Percentiles rank a stretch among this genome's conserved stretches.
Conservation (phyloP, 345 rosid species). For the Populus deltoides region DNA sequence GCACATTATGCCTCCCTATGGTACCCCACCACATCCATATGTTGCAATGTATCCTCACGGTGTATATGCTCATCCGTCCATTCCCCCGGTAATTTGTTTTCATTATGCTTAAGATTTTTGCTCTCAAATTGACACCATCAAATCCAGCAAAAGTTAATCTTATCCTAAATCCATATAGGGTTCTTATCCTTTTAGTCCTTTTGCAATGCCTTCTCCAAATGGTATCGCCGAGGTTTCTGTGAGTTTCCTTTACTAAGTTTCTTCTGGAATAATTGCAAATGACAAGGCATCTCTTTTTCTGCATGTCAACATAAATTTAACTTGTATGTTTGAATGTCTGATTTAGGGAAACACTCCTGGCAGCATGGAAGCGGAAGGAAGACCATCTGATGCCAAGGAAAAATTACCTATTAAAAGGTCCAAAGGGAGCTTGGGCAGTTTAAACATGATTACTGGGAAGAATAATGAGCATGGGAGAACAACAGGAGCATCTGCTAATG, state of each 20-base stretch:
- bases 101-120: neutral
- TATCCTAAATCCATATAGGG: slow-evolving; percentile 50
- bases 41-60: slow-evolving; percentile 99
- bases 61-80: slow-evolving; percentile 92
- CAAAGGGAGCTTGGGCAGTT: slow-evolving; percentile 94
- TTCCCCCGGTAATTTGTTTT: slow-evolving; percentile 69
- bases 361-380: slow-evolving; percentile 65
- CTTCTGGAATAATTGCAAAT: slow-evolving; percentile 12
- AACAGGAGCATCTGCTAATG: slow-evolving; percentile 74
- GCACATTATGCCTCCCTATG: slow-evolving; percentile 99
- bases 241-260: slow-evolving; percentile 35
- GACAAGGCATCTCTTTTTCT: neutral
- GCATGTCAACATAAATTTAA: slow-evolving; percentile 12
- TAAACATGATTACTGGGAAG: slow-evolving; percentile 89
- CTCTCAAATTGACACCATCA: slow-evolving; percentile 6
- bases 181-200: slow-evolving; percentile 93
- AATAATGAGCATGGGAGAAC: slow-evolving; percentile 65
- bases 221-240: slow-evolving; percentile 78
- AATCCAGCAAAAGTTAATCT: slow-evolving; percentile 1
- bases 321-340: neutral
- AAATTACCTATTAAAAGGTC: slow-evolving; percentile 97
- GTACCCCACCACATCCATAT: slow-evolving; percentile 94
- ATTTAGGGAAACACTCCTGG: slow-evolving; percentile 77
- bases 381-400: slow-evolving; percentile 81
- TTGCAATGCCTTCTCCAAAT: slow-evolving; percentile 93